Conservation (phyloP, 257 asterid species). For the Solanum microdontum region DNA sequence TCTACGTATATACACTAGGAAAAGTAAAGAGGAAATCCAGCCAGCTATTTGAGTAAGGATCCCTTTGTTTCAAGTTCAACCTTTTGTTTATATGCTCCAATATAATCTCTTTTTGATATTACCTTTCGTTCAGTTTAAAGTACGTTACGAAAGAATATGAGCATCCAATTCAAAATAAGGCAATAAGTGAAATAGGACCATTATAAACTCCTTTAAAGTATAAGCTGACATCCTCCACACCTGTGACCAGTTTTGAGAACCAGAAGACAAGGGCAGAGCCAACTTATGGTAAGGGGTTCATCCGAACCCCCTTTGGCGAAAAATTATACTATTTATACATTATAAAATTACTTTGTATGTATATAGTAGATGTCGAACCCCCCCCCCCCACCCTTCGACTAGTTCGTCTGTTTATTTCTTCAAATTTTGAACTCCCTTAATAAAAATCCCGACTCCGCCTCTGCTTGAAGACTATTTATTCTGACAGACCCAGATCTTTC, state of each 20-base stretch:
- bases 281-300: neutral
- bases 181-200: neutral
- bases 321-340: too few relatives aligned
- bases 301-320: neutral
- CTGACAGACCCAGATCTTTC: neutral
- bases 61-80: neutral
- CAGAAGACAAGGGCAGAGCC: neutral
- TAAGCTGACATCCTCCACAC: neutral
- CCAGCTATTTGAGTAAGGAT: neutral
- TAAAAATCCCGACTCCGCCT: neutral
- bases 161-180: neutral
- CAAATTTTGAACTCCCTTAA: neutral
- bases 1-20: neutral
- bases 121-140: neutral
- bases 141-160: neutral
- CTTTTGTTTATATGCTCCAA: neutral
- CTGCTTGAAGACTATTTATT: neutral
- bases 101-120: neutral
- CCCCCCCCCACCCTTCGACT: neutral
- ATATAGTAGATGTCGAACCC: neutral
- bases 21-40: neutral
- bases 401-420: neutral
- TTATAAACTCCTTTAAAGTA: neutral
- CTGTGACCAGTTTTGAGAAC: neutral
- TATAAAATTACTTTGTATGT: neutral